Evolutionary conservation across 306 rosid genomes (phyloP).

Genomic region (Urtica urens): DNA sequence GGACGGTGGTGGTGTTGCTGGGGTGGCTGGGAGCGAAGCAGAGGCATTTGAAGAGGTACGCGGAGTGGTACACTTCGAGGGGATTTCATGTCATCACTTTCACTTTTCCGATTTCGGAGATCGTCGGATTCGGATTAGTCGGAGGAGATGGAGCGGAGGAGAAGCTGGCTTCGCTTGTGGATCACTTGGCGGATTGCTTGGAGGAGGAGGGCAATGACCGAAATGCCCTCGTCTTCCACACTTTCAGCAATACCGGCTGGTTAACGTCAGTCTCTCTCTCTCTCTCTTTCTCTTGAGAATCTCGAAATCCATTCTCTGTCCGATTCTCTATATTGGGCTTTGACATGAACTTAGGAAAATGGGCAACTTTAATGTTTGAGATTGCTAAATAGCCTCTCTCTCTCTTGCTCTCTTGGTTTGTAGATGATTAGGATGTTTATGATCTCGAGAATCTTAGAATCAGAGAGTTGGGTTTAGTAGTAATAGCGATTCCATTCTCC

Average conservation of each 20-base stretch:
- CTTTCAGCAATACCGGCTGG: constrained; percentile 99
- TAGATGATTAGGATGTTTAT: too few relatives aligned
- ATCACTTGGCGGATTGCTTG: constrained; percentile 84
- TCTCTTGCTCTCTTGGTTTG: too few relatives aligned
- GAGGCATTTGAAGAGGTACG: constrained; percentile 73
- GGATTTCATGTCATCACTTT: constrained; percentile 85
- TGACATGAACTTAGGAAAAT: too few relatives aligned
- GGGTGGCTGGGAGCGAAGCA: constrained; percentile 99
- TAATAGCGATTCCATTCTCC: too few relatives aligned
- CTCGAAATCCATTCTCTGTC: too few relatives aligned
- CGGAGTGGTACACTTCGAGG: constrained; percentile 87
- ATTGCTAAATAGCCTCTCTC: too few relatives aligned
- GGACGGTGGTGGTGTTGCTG: constrained; percentile 84
- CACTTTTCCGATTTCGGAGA: constrained; percentile 84
- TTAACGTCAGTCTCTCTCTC: constrained; percentile 46
- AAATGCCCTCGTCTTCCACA: constrained; percentile 80
- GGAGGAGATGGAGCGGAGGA: constrained; percentile 84
- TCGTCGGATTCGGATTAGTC: constrained; percentile 53
- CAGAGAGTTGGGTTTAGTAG: too few relatives aligned
- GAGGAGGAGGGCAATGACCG: constrained; percentile 80
- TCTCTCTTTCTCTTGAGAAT: too few relatives aligned
- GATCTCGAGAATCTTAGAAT: too few relatives aligned
- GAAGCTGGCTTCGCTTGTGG: constrained; percentile 59
- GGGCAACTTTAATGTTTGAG: too few relatives aligned
- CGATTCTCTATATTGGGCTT: too few relatives aligned